phyloP scores from a whole-genome alignment of 2,329 filamentous ascomycete genomes.

The Trichoderma arundinaceum region DNA sequence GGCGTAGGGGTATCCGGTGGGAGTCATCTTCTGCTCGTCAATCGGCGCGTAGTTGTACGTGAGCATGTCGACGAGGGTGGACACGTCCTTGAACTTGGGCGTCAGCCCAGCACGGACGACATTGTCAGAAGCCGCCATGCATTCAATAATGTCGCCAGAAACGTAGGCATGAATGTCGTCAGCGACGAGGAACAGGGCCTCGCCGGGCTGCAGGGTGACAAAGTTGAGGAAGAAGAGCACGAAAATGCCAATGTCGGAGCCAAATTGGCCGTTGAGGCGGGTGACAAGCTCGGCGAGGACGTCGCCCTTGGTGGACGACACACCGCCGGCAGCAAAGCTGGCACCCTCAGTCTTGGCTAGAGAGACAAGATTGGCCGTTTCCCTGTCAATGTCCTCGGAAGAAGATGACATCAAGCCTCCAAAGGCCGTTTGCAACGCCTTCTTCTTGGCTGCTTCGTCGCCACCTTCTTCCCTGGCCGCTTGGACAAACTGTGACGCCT shows the following conservation, averaged over 20 bases:
- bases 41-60: slow-evolving; percentile 97
- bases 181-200: slow-evolving; percentile 94
- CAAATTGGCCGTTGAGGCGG: slow-evolving; percentile 82
- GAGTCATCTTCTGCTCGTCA: slow-evolving; percentile 89
- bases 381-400: slow-evolving; percentile 58
- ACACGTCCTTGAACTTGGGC: slow-evolving; percentile 96
- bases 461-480: slow-evolving; percentile 50
- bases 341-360: slow-evolving; percentile 71
- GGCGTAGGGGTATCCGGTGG: slow-evolving; percentile 82
- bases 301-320: slow-evolving; percentile 68
- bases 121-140: slow-evolving; percentile 99
- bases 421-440: slow-evolving; percentile 76
- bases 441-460: slow-evolving; percentile 71
- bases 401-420: slow-evolving; percentile 80
- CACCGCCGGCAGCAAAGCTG: slow-evolving; percentile 76
- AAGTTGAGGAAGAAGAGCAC: slow-evolving; percentile 98
- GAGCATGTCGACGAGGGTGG: slow-evolving; percentile 85
- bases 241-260: slow-evolving; percentile 88
- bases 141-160: slow-evolving; percentile 94
- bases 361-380: slow-evolving; percentile 71
- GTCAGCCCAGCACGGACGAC: slow-evolving; percentile 97
- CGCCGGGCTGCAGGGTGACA: slow-evolving; percentile 82
- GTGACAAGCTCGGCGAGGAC: slow-evolving; percentile 78
- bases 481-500: slow-evolving; percentile 61
- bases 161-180: slow-evolving; percentile 98